Evolutionary conservation across 1,284 basidiomycete species (phyloP), one percentile per base, ranked within the genome.

Genomic region (Pulveroboletus sp.): DNA sequence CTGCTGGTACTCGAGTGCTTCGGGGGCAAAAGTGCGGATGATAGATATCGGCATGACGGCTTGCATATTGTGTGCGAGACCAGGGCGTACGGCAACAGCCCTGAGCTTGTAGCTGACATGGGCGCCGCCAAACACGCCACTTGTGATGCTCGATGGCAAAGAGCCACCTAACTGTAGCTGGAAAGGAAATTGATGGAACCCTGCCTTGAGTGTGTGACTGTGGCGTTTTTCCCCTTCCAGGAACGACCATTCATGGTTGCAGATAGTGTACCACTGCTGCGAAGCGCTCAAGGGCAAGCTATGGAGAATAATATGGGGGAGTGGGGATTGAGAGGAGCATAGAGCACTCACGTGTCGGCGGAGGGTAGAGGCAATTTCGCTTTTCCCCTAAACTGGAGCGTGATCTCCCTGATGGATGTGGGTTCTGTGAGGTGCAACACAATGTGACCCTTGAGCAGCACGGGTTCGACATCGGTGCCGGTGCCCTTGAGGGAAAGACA

Each of bases 1-100:
- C 72, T 97, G 94, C 68, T 93, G 94, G 77, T 93, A 97, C 74
- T 97, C 95, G 65, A 96, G 83, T 2, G 94, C 89, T 62, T 96
- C 93, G 4, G 84, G 73, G 7, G 85, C 80, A 65, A 94, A 90
- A 4, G 87, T 85, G 55, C 94, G 85, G 47, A 90, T 66, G 60
- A 97, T 77, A 58, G 79, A 77, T 55, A 97, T 82, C 14, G 85
- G 82, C 45, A 78, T 75, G 47, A 79, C 75, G 2, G 84, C 77
- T 52, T 87, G 82, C 54, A 92, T 82, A 69, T 94, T 94, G 57
- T 84, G 78, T 49, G 81, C 79, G 63, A 94, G 84, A 9, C 89
- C 89, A 0, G 91, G 81, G 5, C 94, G 86, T 12, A 85, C 78
- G 29, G 88, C 92, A 39, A 85, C 81, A 0, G 93, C 95, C 44